A percentile compares a stretch with the other conserved stretches of the same genome.
phyloP scores from a whole-genome alignment of 2,329 filamentous ascomycete genomes.

The Pseudocercospora ulei region DNA sequence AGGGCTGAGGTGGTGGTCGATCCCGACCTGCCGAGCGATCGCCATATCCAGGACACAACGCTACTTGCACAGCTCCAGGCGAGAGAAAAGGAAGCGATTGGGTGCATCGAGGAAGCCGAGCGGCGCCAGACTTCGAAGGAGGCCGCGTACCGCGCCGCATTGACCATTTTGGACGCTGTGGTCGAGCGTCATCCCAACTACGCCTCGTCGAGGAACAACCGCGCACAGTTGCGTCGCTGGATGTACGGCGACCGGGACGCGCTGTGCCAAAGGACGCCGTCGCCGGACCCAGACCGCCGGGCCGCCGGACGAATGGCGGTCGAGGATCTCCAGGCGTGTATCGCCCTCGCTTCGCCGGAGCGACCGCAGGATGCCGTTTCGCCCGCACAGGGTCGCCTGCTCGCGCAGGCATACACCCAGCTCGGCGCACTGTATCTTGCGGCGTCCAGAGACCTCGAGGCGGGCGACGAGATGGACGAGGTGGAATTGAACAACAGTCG shows the following conservation, averaged over 20 bases:
- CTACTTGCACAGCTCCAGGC: conserved; percentile 20
- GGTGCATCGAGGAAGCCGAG: conserved; percentile 26
- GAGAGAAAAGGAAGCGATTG: conserved; percentile 26
- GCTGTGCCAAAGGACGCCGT: conserved; percentile 16
- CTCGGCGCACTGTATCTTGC: conserved; percentile 33
- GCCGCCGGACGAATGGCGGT: conserved; percentile 23
- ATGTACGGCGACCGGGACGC: conserved; percentile 46
- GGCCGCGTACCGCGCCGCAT: conserved; percentile 22
- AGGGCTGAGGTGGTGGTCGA: conserved; percentile 24
- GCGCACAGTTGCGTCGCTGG: conserved; percentile 50
- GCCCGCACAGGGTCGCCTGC: conserved; percentile 53
- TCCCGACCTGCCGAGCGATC: conserved; percentile 25
- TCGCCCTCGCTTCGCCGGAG: conserved; percentile 50
- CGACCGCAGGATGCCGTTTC: conserved; percentile 49
- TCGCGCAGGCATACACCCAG: conserved; percentile 63
- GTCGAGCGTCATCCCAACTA: conserved; percentile 54
- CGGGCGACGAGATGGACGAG: conserved; percentile 22
- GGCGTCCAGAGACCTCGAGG: conserved; percentile 23
- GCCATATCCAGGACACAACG: conserved; percentile 17
- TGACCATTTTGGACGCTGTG: conserved; percentile 45
- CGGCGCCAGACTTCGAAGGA: conserved; percentile 14
- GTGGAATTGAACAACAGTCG: conserved; percentile 32
- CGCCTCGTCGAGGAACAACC: conserved; percentile 64
- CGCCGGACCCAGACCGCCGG: conserved; percentile 3
- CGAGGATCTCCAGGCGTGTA: conserved; percentile 40